These are phyloP conservation scores for Boletus subparvulus DNA, from an alignment of 768 basidiomycete species.

Conservation along the genomic window DNA sequence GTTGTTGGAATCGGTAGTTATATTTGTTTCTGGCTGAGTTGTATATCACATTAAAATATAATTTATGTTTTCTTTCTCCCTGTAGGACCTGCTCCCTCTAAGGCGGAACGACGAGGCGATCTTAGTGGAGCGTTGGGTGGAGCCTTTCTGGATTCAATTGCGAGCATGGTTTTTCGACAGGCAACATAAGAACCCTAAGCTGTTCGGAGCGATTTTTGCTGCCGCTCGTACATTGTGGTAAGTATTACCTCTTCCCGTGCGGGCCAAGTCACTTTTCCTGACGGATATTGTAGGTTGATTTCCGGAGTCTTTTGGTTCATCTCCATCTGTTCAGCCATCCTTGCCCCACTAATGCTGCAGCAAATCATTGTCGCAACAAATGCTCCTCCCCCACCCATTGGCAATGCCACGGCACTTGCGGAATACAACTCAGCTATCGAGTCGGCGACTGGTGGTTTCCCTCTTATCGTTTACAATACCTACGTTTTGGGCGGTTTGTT, in stretches of 20 bases:
- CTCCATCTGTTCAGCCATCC: slow-evolving; percentile 19
- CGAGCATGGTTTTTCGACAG: slow-evolving; percentile 20
- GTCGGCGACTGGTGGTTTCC: slow-evolving; percentile 29
- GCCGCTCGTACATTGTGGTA: slow-evolving; percentile 19
- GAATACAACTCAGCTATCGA: slow-evolving; percentile 21
- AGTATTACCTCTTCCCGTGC: neutral
- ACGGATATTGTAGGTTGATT: slow-evolving; percentile 16
- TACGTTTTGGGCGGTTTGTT: slow-evolving; percentile 25
- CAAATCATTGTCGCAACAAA: slow-evolving; percentile 27
- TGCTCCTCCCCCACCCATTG: slow-evolving; percentile 19
- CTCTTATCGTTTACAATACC: slow-evolving; percentile 26
- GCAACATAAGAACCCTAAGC: slow-evolving; percentile 9
- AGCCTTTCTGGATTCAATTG: slow-evolving; percentile 26
- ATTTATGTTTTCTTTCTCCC: slow-evolving; percentile 2
- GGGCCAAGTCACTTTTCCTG: neutral
- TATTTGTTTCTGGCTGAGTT: slow-evolving; percentile 23
- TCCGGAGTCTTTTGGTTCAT: slow-evolving; percentile 32
- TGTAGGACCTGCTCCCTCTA: slow-evolving; percentile 27
- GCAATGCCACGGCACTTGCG: slow-evolving; percentile 21
- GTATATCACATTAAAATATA: slow-evolving; percentile 22
- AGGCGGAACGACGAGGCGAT: slow-evolving; percentile 26
- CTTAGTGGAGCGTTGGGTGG: slow-evolving; percentile 25
- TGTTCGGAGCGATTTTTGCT: slow-evolving; percentile 19
- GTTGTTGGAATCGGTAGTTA: slow-evolving; percentile 33
- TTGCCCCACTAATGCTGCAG: slow-evolving; percentile 28